Evolutionary conservation across 2,329 filamentous ascomycete species (phyloP).

Genomic region (Orbilia brochopaga): DNA sequence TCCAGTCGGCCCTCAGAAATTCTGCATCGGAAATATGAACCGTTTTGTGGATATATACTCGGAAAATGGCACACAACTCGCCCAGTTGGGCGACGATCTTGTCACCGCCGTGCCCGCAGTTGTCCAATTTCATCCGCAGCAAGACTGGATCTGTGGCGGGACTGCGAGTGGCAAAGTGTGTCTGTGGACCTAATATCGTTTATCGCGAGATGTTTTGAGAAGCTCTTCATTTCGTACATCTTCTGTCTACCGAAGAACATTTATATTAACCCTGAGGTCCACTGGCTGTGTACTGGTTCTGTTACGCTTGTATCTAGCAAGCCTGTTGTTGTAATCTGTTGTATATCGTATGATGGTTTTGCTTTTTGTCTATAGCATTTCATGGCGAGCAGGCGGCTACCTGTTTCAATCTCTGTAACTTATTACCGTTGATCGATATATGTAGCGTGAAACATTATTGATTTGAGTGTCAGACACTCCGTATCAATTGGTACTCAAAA

Average conservation of each 20-base stretch:
- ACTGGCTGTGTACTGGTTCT: too few relatives aligned
- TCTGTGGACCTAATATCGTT: slow-evolving; percentile 74
- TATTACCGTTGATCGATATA: too few relatives aligned
- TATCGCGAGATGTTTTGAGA: too few relatives aligned
- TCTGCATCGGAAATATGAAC: slow-evolving; percentile 97
- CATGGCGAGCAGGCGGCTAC: too few relatives aligned
- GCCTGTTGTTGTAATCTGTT: too few relatives aligned
- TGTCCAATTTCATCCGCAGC: slow-evolving; percentile 82
- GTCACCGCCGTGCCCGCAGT: slow-evolving; percentile 95
- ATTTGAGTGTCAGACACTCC: too few relatives aligned
- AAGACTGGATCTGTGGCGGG: slow-evolving; percentile 90
- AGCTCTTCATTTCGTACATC: background rate
- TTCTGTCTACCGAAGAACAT: background rate
- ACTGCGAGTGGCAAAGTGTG: slow-evolving; percentile 91
- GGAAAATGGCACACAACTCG: slow-evolving; percentile 80
- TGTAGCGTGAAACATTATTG: too few relatives aligned
- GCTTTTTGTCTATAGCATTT: too few relatives aligned
- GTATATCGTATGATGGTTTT: too few relatives aligned
- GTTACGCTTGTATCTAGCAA: too few relatives aligned
- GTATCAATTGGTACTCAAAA: too few relatives aligned
- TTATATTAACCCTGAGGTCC: background rate
- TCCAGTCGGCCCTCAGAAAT: slow-evolving; percentile 78
- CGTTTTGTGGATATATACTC: slow-evolving; percentile 92
- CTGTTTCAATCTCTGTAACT: too few relatives aligned
- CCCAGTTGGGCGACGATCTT: slow-evolving; percentile 82